Conservation (phyloP, 2,329 filamentous ascomycete genomes). For the Colletotrichum godetiae region DNA sequence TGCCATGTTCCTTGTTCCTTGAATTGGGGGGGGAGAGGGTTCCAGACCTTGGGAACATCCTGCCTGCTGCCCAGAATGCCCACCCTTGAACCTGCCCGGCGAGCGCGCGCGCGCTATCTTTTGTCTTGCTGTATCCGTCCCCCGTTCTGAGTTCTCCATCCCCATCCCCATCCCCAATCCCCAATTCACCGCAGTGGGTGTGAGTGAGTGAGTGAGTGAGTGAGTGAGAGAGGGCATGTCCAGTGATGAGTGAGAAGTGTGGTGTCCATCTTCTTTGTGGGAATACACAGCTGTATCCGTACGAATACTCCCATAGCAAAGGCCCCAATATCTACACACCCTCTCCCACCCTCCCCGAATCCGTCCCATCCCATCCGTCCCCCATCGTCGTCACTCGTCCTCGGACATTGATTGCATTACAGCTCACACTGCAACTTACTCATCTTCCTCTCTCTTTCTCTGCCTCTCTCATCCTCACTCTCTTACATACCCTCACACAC, state of each 20-base stretch:
- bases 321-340: conserved; percentile 4
- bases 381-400: neutral
- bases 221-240: neutral
- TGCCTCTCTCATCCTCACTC: neutral
- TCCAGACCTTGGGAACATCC: conserved; percentile 3
- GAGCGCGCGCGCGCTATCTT: neutral
- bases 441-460: neutral
- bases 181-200: neutral
- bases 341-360: neutral
- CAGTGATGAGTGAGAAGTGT: neutral
- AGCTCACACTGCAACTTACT: neutral
- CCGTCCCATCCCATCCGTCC: neutral
- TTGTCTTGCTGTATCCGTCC: neutral
- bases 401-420: neutral
- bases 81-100: neutral
- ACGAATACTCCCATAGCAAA: neutral
- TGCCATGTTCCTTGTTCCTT: neutral
- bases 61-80: neutral
- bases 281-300: neutral
- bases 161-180: neutral
- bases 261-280: neutral
- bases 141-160: neutral
- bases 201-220: neutral
- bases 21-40: neutral
- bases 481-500: neutral